Evolutionary conservation across 805 yeast genomes (phyloP).

Genomic region (Lipomyces kockii): DNA sequence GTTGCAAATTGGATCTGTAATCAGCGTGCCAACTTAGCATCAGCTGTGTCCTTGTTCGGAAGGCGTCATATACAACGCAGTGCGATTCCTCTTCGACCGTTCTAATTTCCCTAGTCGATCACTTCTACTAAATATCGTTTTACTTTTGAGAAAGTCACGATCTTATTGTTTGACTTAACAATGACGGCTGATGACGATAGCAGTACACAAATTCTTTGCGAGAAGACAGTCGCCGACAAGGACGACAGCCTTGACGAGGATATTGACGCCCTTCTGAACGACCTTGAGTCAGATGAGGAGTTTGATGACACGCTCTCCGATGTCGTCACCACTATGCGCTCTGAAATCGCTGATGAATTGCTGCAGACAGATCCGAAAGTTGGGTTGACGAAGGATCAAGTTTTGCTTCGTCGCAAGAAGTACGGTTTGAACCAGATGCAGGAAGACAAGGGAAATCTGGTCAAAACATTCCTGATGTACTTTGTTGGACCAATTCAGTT

Average conservation of each 20-base stretch:
- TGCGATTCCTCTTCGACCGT: neutral
- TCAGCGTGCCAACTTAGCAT: neutral
- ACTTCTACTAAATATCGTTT: neutral
- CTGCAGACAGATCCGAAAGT: slow-evolving; percentile 75
- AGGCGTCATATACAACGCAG: neutral
- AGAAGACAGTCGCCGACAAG: slow-evolving; percentile 52
- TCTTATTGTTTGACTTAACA: neutral
- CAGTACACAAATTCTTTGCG: neutral
- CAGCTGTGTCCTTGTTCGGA: neutral
- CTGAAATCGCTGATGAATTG: slow-evolving; percentile 80
- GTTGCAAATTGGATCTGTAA: neutral
- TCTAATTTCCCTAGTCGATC: neutral
- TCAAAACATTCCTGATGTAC: slow-evolving; percentile 79
- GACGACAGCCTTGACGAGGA: slow-evolving; percentile 67
- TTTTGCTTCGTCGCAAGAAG: slow-evolving; percentile 80
- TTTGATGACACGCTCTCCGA: slow-evolving; percentile 49
- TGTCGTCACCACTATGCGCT: slow-evolving; percentile 55
- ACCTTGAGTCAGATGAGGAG: slow-evolving; percentile 65
- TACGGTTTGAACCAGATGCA: slow-evolving; percentile 88
- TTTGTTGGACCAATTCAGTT: slow-evolving; percentile 94
- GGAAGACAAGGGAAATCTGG: slow-evolving; percentile 78
- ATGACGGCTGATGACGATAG: neutral
- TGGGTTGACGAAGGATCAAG: slow-evolving; percentile 81
- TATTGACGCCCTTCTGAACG: slow-evolving; percentile 59
- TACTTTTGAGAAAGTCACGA: neutral